Conservation (phyloP, 78 protist genomes). For the Diacronema lutheri region DNA sequence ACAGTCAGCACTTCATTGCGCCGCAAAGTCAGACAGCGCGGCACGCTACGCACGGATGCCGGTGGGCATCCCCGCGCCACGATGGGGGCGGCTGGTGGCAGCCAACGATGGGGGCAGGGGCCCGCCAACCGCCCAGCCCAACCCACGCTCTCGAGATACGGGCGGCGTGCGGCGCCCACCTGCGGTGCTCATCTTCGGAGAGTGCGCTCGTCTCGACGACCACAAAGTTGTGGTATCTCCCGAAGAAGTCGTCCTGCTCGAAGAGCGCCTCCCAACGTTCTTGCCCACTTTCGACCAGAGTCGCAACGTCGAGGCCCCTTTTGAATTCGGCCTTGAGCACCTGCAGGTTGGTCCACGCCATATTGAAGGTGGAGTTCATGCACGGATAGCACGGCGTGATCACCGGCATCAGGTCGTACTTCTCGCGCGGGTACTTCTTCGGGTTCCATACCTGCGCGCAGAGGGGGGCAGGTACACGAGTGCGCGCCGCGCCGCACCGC, state of each 20-base stretch:
- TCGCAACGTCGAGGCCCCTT: slow-evolving; percentile 69
- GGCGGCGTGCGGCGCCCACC: no score
- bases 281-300: not conserved
- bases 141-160: no score
- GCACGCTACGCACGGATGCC: no score
- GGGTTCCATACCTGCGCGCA: not conserved
- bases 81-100: no score
- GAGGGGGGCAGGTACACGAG: not conserved
- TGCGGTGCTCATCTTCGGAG: not conserved
- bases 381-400: slow-evolving; percentile 95
- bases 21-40: no score
- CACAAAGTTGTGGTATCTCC: slow-evolving; percentile 47
- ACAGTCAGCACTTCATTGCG: no score
- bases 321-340: slow-evolving; percentile 76
- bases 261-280: slow-evolving; percentile 45
- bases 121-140: no score
- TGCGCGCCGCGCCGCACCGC: not conserved
- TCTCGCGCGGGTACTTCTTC: slow-evolving; percentile 16
- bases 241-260: slow-evolving; percentile 71
- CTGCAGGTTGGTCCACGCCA: slow-evolving; percentile 70
- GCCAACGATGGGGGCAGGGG: no score
- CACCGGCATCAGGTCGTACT: slow-evolving; percentile 84
- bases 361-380: slow-evolving; percentile 92
- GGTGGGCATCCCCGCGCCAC: no score
- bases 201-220: slow-evolving; percentile 32